These are phyloP conservation scores for Monilinia laxa DNA, from an alignment of 2,329 filamentous ascomycete genomes.

Conservation along the genomic window DNA sequence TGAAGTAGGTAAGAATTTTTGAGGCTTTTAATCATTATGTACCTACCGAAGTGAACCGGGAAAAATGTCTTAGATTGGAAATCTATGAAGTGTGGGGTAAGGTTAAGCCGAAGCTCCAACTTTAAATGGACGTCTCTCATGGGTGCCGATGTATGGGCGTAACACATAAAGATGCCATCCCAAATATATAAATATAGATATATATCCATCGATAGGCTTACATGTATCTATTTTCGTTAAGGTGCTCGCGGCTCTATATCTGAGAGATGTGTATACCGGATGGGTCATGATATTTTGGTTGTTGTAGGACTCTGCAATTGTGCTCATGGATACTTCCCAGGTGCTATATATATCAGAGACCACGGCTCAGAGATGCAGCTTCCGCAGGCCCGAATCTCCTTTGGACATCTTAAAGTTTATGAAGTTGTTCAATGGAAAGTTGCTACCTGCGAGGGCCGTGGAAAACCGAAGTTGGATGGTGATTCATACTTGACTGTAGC, in stretches of 20 bases:
- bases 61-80: slow-evolving; percentile 10
- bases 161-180: not conserved
- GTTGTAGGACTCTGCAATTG: not conserved
- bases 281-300: not conserved
- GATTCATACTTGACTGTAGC: not conserved
- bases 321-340: not conserved
- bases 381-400: not conserved
- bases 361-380: not conserved
- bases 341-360: not conserved
- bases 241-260: not conserved
- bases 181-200: not conserved
- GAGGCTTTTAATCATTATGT: not conserved
- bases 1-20: not conserved
- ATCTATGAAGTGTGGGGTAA: slow-evolving; percentile 25
- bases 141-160: slow-evolving; percentile 1
- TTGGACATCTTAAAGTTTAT: not conserved
- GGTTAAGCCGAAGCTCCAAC: slow-evolving; percentile 13
- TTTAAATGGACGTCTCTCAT: slow-evolving; percentile 18
- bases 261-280: not conserved
- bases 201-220: too few species aligned
- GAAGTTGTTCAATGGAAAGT: not conserved
- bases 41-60: not conserved
- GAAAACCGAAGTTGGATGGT: not conserved
- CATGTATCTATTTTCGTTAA: not conserved
- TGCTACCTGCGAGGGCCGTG: not conserved